Evolutionary conservation across 768 basidiomycete species (phyloP), one percentile per base, ranked within the genome.

Genomic region (Gloeopeniophorella convolvens): DNA sequence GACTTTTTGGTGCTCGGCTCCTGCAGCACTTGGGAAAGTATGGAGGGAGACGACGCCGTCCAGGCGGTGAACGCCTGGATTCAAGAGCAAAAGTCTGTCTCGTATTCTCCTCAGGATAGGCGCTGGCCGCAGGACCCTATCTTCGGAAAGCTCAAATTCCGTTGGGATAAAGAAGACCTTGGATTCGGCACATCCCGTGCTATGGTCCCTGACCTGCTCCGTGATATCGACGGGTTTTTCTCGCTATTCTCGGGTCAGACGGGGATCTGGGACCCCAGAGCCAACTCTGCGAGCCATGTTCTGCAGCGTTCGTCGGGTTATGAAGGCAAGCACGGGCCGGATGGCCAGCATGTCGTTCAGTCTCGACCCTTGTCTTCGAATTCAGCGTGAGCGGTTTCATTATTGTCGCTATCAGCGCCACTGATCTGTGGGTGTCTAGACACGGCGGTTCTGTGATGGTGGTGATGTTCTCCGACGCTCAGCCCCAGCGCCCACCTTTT

Each of bases 1-100:
- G 45, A 52, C 23, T 46, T 52, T 30, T 45, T 47, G 16, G 40
- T 52, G n/a, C 33, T 52, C 15, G 40, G 51, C 1, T 41, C 51
- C 6, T 15, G 35, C 21, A 15, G 11, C 10, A 36, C 43, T 3
- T 52, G 51, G 44, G 6, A n/a, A 1, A 9, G 21, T 31, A 24
- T 47, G 27, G 26, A 24, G 33, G 45, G 51, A 1, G 13, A 46
- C 8, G 33, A 42, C n/a, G 51, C 51, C 0, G 45, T 47, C 9
- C 45, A 34, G n/a, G 32, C 45, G 10, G 45, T 51, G 10, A 35
- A 39, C n/a, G 20, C 24, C 5, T 51, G 50, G 50, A 51, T 51
- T 13, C 32, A 27, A 27, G 50, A 51, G 18, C 50, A 30, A 30
- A 32, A 30, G 9, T n/a, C n/a, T n/a, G n/a, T n/a, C n/a, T n/a